A percentile compares a stretch with the other conserved stretches of the same genome.
phyloP scores from a whole-genome alignment of 257 asterid genomes.

The Capsicum chinense region DNA sequence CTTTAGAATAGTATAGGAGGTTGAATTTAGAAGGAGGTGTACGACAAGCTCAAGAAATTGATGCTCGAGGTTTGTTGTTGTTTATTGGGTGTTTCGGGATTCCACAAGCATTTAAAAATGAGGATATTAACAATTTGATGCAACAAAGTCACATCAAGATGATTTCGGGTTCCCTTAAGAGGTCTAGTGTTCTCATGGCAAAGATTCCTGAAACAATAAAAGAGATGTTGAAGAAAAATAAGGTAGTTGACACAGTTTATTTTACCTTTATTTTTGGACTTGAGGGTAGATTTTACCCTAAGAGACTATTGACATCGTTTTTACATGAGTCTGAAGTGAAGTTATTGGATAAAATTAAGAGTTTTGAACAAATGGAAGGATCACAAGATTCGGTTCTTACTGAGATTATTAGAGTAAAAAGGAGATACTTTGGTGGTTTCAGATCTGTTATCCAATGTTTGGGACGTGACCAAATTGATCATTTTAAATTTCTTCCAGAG shows the following conservation, averaged over 20 bases:
- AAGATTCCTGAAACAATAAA: slow-evolving; percentile 66
- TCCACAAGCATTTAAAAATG: slow-evolving; percentile 52
- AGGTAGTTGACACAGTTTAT: slow-evolving; percentile 81
- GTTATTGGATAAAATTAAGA: slow-evolving; percentile 36
- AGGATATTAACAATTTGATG: slow-evolving; percentile 66
- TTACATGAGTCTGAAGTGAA: slow-evolving; percentile 58
- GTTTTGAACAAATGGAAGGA: slow-evolving; percentile 35
- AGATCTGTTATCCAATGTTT: slow-evolving; percentile 61
- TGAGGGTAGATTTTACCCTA: slow-evolving; percentile 60
- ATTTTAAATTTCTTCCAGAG: slow-evolving; percentile 60
- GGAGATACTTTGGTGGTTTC: slow-evolving; percentile 55
- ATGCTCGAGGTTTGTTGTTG: slow-evolving; percentile 80
- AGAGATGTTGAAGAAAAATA: slow-evolving; percentile 55
- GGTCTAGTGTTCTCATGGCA: slow-evolving; percentile 57
- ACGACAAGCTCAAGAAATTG: slow-evolving; percentile 55
- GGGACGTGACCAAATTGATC: slow-evolving; percentile 66
- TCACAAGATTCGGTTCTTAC: slow-evolving; percentile 47
- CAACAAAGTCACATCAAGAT: slow-evolving; percentile 64
- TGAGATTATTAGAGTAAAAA: slow-evolving; percentile 63
- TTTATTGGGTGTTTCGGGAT: slow-evolving; percentile 75
- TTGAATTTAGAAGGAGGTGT: slow-evolving; percentile 74
- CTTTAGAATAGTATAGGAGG: slow-evolving; percentile 75
- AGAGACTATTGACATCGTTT: slow-evolving; percentile 53
- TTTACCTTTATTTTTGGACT: slow-evolving; percentile 61
- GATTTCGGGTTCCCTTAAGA: slow-evolving; percentile 52